A percentile compares a stretch with the other conserved stretches of the same genome.
These are phyloP conservation scores for Skeletonema tropicum DNA, from an alignment of 108 stramenopile species.

Conservation along the genomic window DNA sequence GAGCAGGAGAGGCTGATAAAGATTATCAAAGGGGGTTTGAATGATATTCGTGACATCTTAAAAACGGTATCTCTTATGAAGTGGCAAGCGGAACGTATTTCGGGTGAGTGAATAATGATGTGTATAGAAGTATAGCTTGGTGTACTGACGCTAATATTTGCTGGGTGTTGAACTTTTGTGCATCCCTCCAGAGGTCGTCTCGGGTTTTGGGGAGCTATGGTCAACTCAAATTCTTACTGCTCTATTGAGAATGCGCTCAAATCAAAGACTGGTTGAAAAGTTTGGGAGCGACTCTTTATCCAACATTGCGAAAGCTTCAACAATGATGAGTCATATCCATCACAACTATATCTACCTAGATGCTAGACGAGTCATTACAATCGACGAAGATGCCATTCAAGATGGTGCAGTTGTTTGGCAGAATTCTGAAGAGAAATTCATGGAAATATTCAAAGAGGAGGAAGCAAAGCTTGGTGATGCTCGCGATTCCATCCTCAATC, in stretches of 20 bases:
- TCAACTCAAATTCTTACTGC: slow-evolving; percentile 70
- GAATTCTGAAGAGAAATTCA: slow-evolving; percentile 49
- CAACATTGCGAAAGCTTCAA: not conserved
- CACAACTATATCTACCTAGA: slow-evolving; percentile 74
- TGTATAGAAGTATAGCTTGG: not conserved
- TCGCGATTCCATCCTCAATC: slow-evolving; percentile 15
- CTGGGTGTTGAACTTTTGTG: not conserved
- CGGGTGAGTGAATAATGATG: not conserved
- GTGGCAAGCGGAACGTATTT: slow-evolving; percentile 67
- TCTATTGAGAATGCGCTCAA: slow-evolving; percentile 45
- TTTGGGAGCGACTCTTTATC: not conserved
- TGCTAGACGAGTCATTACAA: slow-evolving; percentile 79
- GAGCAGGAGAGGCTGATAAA: slow-evolving; percentile 44
- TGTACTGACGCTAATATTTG: not conserved
- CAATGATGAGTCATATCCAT: slow-evolving; percentile 7
- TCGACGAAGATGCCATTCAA: slow-evolving; percentile 76
- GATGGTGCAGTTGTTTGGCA: slow-evolving; percentile 74
- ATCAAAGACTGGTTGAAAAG: slow-evolving; percentile 15
- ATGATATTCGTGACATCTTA: slow-evolving; percentile 78
- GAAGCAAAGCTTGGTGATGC: slow-evolving; percentile 19
- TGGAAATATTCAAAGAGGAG: slow-evolving; percentile 49
- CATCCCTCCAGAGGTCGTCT: slow-evolving; percentile 52
- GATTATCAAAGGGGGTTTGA: slow-evolving; percentile 61
- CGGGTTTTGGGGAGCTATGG: slow-evolving; percentile 91
- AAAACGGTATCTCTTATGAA: slow-evolving; percentile 86